phyloP scores from a whole-genome alignment of 192 early-diverging fungal species.

The Jimgerdemannia lactiflua region DNA sequence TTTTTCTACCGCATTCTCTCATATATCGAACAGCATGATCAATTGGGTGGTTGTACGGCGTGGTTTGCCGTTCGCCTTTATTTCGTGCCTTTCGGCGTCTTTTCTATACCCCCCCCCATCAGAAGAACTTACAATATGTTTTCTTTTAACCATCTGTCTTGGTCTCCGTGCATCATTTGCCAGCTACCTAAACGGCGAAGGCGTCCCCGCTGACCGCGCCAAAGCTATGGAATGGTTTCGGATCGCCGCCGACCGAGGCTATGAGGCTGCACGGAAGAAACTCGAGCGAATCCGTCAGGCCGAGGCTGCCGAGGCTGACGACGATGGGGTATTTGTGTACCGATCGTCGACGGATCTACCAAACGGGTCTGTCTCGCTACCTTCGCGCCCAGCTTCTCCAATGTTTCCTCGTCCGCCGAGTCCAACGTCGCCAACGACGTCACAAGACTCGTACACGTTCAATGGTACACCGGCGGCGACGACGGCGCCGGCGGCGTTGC shows the following conservation, averaged over 20 bases:
- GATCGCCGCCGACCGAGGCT: constrained; percentile 23
- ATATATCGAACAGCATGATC: too few species aligned
- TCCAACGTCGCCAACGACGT: neutral
- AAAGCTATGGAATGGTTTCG: constrained; percentile 30
- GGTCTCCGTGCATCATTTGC: neutral
- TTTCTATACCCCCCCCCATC: too few species aligned
- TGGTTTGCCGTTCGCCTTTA: too few species aligned
- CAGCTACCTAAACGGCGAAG: constrained; percentile 32
- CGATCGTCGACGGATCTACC: neutral
- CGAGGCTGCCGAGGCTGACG: neutral
- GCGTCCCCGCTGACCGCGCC: constrained; percentile 22
- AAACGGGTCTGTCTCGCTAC: neutral
- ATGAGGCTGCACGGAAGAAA: constrained; percentile 22
- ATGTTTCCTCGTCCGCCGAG: neutral
- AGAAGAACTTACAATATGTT: too few species aligned
- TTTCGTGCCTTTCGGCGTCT: too few species aligned
- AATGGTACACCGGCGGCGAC: neutral
- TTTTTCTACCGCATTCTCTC: too few species aligned
- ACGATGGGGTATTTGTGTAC: neutral
- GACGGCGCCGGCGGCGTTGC: neutral
- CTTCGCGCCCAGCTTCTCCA: neutral
- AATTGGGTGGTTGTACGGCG: too few species aligned
- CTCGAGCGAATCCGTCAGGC: constrained; percentile 1
- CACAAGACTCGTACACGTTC: neutral
- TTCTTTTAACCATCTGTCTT: too few species aligned